Base-by-base conservation (phyloP, 78 protist genomes). In the Dictyostelium discoideum region DNA sequence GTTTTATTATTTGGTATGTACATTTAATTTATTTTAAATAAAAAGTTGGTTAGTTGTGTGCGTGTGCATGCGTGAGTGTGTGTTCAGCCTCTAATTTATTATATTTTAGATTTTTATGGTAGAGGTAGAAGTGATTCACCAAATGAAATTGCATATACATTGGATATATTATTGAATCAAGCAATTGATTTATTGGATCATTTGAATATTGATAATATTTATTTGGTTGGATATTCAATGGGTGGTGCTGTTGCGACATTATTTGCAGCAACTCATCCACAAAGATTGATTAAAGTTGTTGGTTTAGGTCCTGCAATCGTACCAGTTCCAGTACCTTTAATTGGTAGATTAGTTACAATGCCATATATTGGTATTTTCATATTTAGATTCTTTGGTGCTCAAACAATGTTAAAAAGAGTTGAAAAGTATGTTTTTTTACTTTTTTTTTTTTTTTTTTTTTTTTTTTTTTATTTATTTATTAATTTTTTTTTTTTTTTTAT, bases 211-310 rank as follows among this genome's bases (percentile, higher is more conserved):
- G 92, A 86, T 14, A 76, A 37, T 26, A 67, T 86, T 3, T 54
- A 86, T 76, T 50, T 73, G 4, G 44, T 86, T 73, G 92, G 92
- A 29, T 86, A 86, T 77, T 76, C 85, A 13, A 86, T 86, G 92
- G 92, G 92, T 76, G 92, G 92, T 37, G 92, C 92, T 22, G 92
- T 86, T 37, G 92, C 92, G 26, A 86, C 74, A 14, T 39, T 29
- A 5, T 86, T 86, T 77, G 73, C 92, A 7, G 65, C 76, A 37
- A 77, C 72, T 48, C 74, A 50, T 54, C 84, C 92, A 32, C 85
- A 73, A 54, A 73, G 92, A 54, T 22, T 86, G 3, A 77, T 54
- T 9, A 73, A 76, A 37, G 26, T 86, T 0, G n/a, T 44, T 76
- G 11, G 29, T 11, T 11, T 86, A 22, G 92, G 73, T 20, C 92